Conservation (phyloP, 1,139 yeast genomes). For the Candida sp. region DNA sequence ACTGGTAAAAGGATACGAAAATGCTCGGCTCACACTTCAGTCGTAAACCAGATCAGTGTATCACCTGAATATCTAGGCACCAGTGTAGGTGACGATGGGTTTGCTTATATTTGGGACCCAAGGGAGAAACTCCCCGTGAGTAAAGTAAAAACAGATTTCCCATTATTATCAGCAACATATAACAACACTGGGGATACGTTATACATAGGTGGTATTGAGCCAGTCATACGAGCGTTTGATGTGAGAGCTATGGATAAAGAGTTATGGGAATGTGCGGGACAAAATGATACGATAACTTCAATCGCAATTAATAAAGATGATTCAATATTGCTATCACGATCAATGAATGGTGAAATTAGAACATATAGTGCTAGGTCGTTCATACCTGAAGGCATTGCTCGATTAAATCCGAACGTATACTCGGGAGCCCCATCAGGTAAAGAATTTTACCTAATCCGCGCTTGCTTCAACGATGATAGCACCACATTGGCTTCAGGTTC, state of each 20-base stretch:
- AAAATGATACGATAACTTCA: conserved; percentile 51
- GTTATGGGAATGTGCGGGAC: conserved; percentile 47
- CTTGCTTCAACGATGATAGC: conserved; percentile 38
- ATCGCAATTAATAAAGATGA: conserved; percentile 48
- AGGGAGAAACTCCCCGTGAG: conserved; percentile 44
- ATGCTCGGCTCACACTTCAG: conserved; percentile 47
- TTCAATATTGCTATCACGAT: conserved; percentile 49
- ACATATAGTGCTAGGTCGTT: conserved; percentile 53
- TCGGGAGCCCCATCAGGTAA: conserved; percentile 60
- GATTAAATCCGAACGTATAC: conserved; percentile 44
- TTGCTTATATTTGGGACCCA: conserved; percentile 59
- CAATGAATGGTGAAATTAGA: conserved; percentile 55
- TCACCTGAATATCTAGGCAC: conserved; percentile 24
- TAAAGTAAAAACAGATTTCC: conserved; percentile 45
- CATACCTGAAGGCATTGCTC: conserved; percentile 30
- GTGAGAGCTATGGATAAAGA: conserved; percentile 34
- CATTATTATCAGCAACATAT: conserved; percentile 53
- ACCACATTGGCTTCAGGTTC: conserved; percentile 55
- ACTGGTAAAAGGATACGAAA: conserved; percentile 56
- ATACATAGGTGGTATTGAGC: conserved; percentile 68
- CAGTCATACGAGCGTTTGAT: conserved; percentile 58
- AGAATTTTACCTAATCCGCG: conserved; percentile 51
- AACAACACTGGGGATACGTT: conserved; percentile 36
- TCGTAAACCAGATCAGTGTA: conserved; percentile 51
- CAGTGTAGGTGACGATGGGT: conserved; percentile 69